These are phyloP conservation scores for Vigna unguiculata DNA, from an alignment of 306 rosid genomes.

Conservation along the genomic window DNA sequence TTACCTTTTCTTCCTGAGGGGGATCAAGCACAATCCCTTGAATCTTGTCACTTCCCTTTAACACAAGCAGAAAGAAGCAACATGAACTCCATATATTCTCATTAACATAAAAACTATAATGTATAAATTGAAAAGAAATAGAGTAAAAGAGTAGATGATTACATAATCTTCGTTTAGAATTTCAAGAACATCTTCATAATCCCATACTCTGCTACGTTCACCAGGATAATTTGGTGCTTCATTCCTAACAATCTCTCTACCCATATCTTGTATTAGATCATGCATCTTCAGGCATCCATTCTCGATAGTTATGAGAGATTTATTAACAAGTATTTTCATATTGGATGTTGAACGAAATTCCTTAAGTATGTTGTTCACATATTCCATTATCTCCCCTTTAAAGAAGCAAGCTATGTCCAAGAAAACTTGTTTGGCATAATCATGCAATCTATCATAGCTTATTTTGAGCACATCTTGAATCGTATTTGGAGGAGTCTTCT, in stretches of 20 bases:
- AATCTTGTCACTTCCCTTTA: slow-evolving; percentile 17
- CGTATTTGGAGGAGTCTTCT: neutral
- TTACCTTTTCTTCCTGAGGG: neutral
- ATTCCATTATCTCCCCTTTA: slow-evolving; percentile 26
- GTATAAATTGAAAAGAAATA: neutral
- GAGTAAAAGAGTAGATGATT: neutral
- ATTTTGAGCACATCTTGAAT: slow-evolving; percentile 19
- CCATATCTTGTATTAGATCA: slow-evolving; percentile 40
- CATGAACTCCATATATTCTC: neutral
- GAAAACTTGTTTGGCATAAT: neutral
- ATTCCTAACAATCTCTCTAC: slow-evolving; percentile 24
- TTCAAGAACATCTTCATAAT: neutral
- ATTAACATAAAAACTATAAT: neutral
- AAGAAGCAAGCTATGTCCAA: slow-evolving; percentile 39
- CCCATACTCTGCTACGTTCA: slow-evolving; percentile 36
- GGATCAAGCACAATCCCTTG: slow-evolving; percentile 42
- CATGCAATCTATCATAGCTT: slow-evolving; percentile 13
- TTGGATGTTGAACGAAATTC: neutral
- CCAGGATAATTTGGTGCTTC: slow-evolving; percentile 14
- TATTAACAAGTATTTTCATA: neutral
- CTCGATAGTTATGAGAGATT: slow-evolving; percentile 16
- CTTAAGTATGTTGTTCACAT: neutral
- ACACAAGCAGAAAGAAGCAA: neutral
- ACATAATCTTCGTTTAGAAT: neutral
- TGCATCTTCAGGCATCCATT: slow-evolving; percentile 6